Evolutionary conservation across 768 basidiomycete species (phyloP).

Genomic region (Xanthoconium stramineum): DNA sequence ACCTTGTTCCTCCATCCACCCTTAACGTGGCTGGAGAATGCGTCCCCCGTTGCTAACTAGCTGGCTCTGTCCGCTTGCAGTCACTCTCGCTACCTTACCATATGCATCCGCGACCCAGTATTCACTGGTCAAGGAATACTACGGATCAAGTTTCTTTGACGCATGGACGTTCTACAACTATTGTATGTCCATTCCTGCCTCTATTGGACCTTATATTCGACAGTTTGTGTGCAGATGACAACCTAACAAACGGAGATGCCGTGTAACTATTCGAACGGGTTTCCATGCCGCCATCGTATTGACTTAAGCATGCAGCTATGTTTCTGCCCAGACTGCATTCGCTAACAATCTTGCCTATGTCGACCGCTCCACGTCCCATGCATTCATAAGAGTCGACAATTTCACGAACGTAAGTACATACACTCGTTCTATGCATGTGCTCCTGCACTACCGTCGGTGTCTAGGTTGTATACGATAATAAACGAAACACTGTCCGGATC

Average conservation of each 20-base stretch:
- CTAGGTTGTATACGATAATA: constrained; percentile 41
- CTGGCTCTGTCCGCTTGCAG: constrained; percentile 5
- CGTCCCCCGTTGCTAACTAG: not conserved
- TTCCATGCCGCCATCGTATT: not conserved
- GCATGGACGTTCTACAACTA: constrained; percentile 63
- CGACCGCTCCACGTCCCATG: constrained; percentile 61
- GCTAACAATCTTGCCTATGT: constrained; percentile 57
- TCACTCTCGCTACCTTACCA: constrained; percentile 8
- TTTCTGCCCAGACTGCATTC: constrained; percentile 41
- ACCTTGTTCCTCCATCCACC: not conserved
- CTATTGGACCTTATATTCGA: not conserved
- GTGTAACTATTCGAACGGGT: constrained; percentile 33
- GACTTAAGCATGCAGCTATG: constrained; percentile 41
- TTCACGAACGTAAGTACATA: constrained; percentile 42
- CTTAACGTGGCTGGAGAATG: constrained; percentile 6
- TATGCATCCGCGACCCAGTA: constrained; percentile 36
- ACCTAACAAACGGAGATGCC: constrained; percentile 65
- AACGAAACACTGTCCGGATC: constrained; percentile 69
- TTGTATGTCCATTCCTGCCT: constrained; percentile 36
- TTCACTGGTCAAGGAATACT: constrained; percentile 52
- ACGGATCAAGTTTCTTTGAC: constrained; percentile 62
- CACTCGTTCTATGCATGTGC: not conserved
- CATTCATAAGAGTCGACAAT: constrained; percentile 78
- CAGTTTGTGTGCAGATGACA: constrained; percentile 46
- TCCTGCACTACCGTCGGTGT: not conserved